Percentiles rank a stretch among this genome's conserved stretches.
Conservation (phyloP, 2,329 filamentous ascomycete genomes). For the Xylariales sp. region DNA sequence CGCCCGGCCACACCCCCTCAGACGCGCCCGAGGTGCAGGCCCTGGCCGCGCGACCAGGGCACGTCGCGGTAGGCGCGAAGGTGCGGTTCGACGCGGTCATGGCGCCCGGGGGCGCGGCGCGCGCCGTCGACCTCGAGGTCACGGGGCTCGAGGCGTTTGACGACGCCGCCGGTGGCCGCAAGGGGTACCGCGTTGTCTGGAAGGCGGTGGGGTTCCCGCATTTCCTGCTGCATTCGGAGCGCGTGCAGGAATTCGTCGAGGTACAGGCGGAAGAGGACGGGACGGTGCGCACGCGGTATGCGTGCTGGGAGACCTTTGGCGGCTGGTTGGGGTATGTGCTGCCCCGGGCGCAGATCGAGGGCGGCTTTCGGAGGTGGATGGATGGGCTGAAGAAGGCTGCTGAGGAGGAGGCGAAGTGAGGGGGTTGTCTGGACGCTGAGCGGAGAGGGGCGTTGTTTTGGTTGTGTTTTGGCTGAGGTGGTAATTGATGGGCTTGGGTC, state of each 20-base stretch:
- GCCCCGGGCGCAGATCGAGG: slow-evolving; percentile 30
- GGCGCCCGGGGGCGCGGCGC: slow-evolving; percentile 18
- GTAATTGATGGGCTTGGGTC: too few species aligned
- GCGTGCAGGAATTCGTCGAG: slow-evolving; percentile 38
- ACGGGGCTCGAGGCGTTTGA: slow-evolving; percentile 28
- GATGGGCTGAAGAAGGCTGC: slow-evolving; percentile 31
- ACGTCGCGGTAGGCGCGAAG: slow-evolving; percentile 24
- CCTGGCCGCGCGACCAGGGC: slow-evolving; percentile 3
- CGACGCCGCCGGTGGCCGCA: neutral
- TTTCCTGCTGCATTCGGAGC: slow-evolving; percentile 37
- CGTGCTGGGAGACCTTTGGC: slow-evolving; percentile 37
- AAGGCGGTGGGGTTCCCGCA: slow-evolving; percentile 22
- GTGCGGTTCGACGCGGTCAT: slow-evolving; percentile 34
- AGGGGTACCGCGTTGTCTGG: slow-evolving; percentile 33
- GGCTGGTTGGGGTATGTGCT: slow-evolving; percentile 29
- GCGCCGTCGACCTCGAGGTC: slow-evolving; percentile 34
- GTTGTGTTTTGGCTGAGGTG: neutral
- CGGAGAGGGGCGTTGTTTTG: neutral
- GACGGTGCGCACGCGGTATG: slow-evolving; percentile 16
- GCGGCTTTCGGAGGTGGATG: slow-evolving; percentile 36
- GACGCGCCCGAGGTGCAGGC: slow-evolving; percentile 13
- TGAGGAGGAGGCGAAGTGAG: slow-evolving; percentile 31
- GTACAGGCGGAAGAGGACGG: neutral
- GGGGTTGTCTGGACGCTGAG: too few species aligned
- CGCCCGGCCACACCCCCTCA: neutral